Evolutionary conservation across 1,284 basidiomycete species (phyloP).

Genomic region (Fistulina hepatica): DNA sequence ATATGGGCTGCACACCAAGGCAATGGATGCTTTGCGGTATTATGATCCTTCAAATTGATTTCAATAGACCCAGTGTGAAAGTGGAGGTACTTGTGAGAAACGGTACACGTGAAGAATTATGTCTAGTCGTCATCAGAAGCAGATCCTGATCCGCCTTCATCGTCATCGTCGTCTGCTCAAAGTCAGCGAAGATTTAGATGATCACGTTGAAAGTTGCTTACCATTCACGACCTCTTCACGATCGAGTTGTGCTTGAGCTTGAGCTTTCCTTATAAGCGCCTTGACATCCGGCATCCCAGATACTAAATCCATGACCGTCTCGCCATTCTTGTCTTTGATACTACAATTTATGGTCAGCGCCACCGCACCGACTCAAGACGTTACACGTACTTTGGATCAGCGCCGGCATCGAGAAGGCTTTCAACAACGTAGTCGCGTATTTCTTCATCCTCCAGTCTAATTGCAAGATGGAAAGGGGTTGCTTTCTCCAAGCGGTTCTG

Average conservation of each 20-base stretch:
- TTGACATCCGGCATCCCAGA: constrained; percentile 34
- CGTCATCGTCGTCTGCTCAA: constrained; percentile 26
- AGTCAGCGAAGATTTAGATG: neutral
- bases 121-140: constrained; percentile 27
- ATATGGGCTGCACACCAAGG: too few relatives aligned
- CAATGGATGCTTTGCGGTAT: too few relatives aligned
- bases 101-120: too few relatives aligned
- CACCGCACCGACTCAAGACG: neutral
- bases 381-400: constrained; percentile 49
- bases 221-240: constrained; percentile 34
- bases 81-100: too few relatives aligned
- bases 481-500: constrained; percentile 64
- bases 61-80: too few relatives aligned
- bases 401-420: constrained; percentile 67
- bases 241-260: constrained; percentile 33
- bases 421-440: constrained; percentile 45
- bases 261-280: constrained; percentile 38
- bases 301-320: constrained; percentile 48
- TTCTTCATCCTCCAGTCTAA: constrained; percentile 51
- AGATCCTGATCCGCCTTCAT: constrained; percentile 25
- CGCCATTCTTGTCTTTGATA: constrained; percentile 63
- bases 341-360: constrained; percentile 25
- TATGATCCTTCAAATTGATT: too few relatives aligned
- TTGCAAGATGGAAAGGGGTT: constrained; percentile 78
- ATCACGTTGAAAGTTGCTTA: constrained; percentile 15